Evolutionary conservation across 371 early-diverging fungal species (phyloP), one percentile per base, ranked within the genome.

Genomic region (Actinomortierella wolfii): DNA sequence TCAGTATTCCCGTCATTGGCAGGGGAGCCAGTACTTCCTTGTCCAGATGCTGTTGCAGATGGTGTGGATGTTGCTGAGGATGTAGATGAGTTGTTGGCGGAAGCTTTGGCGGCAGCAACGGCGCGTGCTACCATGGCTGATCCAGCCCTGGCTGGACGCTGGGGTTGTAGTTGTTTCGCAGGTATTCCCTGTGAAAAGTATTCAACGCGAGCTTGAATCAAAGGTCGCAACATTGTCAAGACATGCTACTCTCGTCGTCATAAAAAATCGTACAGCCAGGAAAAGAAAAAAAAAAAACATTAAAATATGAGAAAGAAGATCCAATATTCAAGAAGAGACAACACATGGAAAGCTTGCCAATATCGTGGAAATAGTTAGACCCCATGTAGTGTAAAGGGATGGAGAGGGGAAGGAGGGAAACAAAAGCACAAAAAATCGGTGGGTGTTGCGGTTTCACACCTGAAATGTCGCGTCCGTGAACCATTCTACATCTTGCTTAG

Each of bases 401-500:
- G n/a, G n/a, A n/a, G n/a, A n/a, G n/a, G n/a, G n/a, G n/a, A n/a
- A n/a, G n/a, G n/a, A n/a, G n/a, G n/a, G n/a, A n/a, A n/a, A n/a
- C n/a, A n/a, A n/a, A n/a, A n/a, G n/a, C n/a, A n/a, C n/a, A 34
- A 34, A 34, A 11, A 34, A 34, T 34, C 4, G 34, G 34, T 11
- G 7, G 34, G 4, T 34, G 34, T 11, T 34, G 4, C 11, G 4
- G 4, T 34, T 34, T 34, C 34, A 34, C 55, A 66, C 74, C 51
- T 73, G 74, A 21, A 73, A 67, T 14, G 74, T 23, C 40, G 53
- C 59, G 47, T 73, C 74, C 29, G 62, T 73, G 42, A 73, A 73
- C 74, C 74, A 73, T 17, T 59, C 60, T 17, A 73, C 51, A 42
- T 73, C 74, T 20, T 73, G 67, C 25, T 73, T 67, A 17, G 74